A percentile compares a stretch with the other conserved stretches of the same genome.
Conservation (phyloP, 2,329 filamentous ascomycete genomes). For the Diaporthe sp. region DNA sequence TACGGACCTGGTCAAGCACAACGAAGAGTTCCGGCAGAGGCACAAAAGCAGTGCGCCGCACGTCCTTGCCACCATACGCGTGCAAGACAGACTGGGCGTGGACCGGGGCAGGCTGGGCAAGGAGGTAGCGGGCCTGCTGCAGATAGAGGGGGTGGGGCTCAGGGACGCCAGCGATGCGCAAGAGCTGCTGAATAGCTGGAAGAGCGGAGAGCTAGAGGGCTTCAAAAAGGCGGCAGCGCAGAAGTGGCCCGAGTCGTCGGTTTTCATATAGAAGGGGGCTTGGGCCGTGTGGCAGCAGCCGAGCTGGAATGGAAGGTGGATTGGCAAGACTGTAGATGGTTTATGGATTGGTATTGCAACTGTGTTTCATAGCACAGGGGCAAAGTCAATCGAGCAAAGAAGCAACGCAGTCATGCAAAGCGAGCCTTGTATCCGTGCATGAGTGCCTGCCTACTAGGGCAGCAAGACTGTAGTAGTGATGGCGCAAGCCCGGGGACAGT, state of each 20-base stretch:
- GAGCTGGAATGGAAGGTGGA: neutral
- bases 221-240: constrained; percentile 60
- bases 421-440: neutral
- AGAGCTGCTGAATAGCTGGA: constrained; percentile 58
- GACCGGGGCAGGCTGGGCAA: constrained; percentile 68
- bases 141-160: constrained; percentile 51
- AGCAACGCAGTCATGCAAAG: neutral
- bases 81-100: constrained; percentile 68
- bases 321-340: neutral
- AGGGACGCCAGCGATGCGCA: constrained; percentile 50
- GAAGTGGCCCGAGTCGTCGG: constrained; percentile 63
- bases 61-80: constrained; percentile 71
- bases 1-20: constrained; percentile 70
- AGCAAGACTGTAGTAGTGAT: too few relatives aligned
- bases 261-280: constrained; percentile 48
- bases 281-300: too few relatives aligned
- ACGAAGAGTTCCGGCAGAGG: constrained; percentile 71
- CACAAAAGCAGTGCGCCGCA: constrained; percentile 72
- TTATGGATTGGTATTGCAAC: neutral
- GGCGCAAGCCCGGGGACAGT: too few relatives aligned
- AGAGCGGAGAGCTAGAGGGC: constrained; percentile 56
- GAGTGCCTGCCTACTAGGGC: neutral
- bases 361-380: neutral
- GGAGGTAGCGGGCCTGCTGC: constrained; percentile 65
- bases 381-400: neutral